These are phyloP conservation scores for Mortierella sp. DNA, from an alignment of 371 early-diverging fungal species.

Conservation along the genomic window DNA sequence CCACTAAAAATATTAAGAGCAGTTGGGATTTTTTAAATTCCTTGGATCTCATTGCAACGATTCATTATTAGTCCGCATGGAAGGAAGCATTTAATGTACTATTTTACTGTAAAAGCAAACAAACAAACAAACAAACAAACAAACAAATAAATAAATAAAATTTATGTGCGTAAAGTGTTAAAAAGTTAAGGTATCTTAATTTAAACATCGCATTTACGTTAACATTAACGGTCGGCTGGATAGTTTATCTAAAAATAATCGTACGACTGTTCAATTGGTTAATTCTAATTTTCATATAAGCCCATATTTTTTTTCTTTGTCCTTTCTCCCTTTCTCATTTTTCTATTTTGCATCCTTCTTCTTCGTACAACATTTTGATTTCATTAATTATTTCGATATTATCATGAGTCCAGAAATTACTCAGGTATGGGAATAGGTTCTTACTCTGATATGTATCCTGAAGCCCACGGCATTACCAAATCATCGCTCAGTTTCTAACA, in stretches of 20 bases:
- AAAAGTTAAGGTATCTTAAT: not conserved
- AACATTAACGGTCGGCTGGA: not conserved
- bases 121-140: not conserved
- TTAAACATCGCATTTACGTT: too few relatives aligned
- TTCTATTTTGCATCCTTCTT: not conserved
- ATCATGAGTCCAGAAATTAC: constrained; percentile 32
- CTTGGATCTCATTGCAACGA: not conserved
- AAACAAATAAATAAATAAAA: not conserved
- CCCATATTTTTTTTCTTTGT: not conserved
- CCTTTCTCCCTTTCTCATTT: not conserved
- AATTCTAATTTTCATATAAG: not conserved
- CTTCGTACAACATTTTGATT: not conserved
- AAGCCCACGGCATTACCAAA: not conserved
- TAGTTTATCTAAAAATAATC: too few relatives aligned
- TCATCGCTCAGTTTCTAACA: not conserved
- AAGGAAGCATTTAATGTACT: constrained; percentile 1
- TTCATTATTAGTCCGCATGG: not conserved
- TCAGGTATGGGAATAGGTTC: constrained; percentile 16
- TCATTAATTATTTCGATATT: not conserved
- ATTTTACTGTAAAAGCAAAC: not conserved
- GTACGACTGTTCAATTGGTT: not conserved
- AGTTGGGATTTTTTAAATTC: not conserved
- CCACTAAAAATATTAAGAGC: not conserved
- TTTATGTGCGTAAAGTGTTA: too few relatives aligned
- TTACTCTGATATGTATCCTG: not conserved